phyloP scores from a whole-genome alignment of 257 asterid species.

The Petunia secreta region DNA sequence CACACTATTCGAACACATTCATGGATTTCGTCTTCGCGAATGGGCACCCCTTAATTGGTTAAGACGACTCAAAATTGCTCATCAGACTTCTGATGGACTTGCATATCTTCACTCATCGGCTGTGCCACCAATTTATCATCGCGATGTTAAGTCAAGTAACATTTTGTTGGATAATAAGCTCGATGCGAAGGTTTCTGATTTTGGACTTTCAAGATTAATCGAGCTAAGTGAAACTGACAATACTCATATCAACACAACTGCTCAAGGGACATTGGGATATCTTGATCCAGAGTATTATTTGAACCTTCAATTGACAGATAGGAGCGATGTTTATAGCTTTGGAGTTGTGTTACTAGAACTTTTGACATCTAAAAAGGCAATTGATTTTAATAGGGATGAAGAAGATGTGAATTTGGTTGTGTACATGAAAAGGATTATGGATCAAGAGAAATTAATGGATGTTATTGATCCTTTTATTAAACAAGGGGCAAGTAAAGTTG shows the following conservation, averaged over 20 bases:
- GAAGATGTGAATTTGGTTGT: slow-evolving; percentile 65
- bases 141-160: slow-evolving; percentile 63
- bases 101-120: slow-evolving; percentile 67
- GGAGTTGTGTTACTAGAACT: slow-evolving; percentile 66
- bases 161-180: slow-evolving; percentile 55
- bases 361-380: slow-evolving; percentile 51
- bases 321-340: slow-evolving; percentile 68
- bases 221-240: slow-evolving; percentile 52
- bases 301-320: slow-evolving; percentile 54
- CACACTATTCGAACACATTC: slow-evolving; percentile 58
- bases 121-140: slow-evolving; percentile 57
- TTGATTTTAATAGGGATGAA: slow-evolving; percentile 61
- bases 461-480: slow-evolving; percentile 51
- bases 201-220: slow-evolving; percentile 57
- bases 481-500: slow-evolving; percentile 52
- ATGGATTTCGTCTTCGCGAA: slow-evolving; percentile 33
- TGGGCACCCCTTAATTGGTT: slow-evolving; percentile 49
- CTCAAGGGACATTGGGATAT: slow-evolving; percentile 69
- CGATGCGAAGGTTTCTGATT: slow-evolving; percentile 62
- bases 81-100: slow-evolving; percentile 51
- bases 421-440: slow-evolving; percentile 54
- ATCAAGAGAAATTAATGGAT: slow-evolving; percentile 49
- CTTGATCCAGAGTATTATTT: slow-evolving; percentile 64
- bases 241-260: slow-evolving; percentile 57
- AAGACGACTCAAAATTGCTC: slow-evolving; percentile 48